Evolutionary conservation across 768 basidiomycete genomes (phyloP), one percentile per base, ranked within the genome.

Genomic region (Kwoniella heveanensis): DNA sequence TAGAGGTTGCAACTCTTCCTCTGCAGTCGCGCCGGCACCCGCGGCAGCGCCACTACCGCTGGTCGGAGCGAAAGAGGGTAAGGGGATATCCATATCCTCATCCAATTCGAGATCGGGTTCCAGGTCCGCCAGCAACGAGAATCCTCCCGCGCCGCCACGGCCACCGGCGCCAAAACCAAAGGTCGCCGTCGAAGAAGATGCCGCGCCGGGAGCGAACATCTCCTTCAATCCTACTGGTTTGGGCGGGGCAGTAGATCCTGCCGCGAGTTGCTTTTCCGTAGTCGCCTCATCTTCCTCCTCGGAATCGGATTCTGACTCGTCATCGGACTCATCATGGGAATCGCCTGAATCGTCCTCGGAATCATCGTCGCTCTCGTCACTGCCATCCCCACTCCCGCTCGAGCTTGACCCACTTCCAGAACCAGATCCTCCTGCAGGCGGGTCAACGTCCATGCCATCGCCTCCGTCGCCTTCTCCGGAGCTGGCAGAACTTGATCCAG

Each of bases 81-180:
- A 47, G 9, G 72, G 66, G 32, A 72, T 67, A 30, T 75, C 73
- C n/a, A 73, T 56, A n/a, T 75, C 71, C 52, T 76, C 73, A 50
- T 75, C 72, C 17, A 74, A 39, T 24, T 80, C 79, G 22, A 77
- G 54, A 55, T 79, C 76, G n/a, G 68, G 66, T 7, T 69, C 76
- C 13, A 80, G 64, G 24, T 69, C 54, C 24, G 72, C 70, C 6
- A 78, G 44, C 1, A 79, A 64, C 10, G 77, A 78, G 68, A 79
- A 78, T 1, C 75, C 74, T 30, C 48, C 62, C 19, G 39, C 39
- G 1, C 47, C 22, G 13, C 46, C 15, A 7, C 46, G 7, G 8
- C 25, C 32, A 46, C 48, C 50, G 10, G 66, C 39, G 5, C 52
- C 59, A 53, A 60, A 68, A 22, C 1, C 57, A 37, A 58, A 58